Evolutionary conservation across 768 basidiomycete species (phyloP), one percentile per base, ranked within the genome.

Genomic region (Russula dissimulans): DNA sequence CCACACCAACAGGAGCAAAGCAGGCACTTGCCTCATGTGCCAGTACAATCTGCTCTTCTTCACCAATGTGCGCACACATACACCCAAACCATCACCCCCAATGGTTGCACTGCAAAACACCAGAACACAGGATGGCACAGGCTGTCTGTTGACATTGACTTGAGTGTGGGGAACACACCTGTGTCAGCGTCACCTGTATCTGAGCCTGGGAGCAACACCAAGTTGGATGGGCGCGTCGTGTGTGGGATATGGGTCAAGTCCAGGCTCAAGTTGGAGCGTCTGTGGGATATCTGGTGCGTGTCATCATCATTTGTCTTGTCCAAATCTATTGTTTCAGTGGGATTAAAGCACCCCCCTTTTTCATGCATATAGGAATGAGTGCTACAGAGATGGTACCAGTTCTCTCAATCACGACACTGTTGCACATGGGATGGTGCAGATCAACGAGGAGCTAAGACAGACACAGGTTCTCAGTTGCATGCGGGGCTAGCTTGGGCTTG

Each of bases 351-450:
- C n/a, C n/a, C 38, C 5, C 2, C 38, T 29, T 39, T 9, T 22
- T n/a, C n/a, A n/a, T n/a, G 14, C 9, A 22, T 31, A 3, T 43
- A 89, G 87, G 87, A 75, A 74, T 53, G 87, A 87, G 66, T 87
- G 83, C 63, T 86, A 89, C 69, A 69, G 77, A 2, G 70, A 71
- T 6, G 67, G 72, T 3, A 73, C 69, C 32, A 86, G 86, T 5
- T 75, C 75, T 15, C 74, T 90, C 7, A 78, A 82, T 61, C 73
- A 80, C 3, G 84, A 87, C 15, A 72, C 73, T 17, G 90, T 90
- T 65, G 78, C 81, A 48, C 78, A 76, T 59, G 89, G 87, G 55
- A 89, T 89, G 86, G 87, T 85, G 85, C 78, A 81, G 38, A 86
- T 90, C 31, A 89, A 90, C 67, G 86, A 87, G 68, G 87, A 88